Base-by-base conservation (phyloP, 257 asterid species). In the Fraxinus cuspidata region DNA sequence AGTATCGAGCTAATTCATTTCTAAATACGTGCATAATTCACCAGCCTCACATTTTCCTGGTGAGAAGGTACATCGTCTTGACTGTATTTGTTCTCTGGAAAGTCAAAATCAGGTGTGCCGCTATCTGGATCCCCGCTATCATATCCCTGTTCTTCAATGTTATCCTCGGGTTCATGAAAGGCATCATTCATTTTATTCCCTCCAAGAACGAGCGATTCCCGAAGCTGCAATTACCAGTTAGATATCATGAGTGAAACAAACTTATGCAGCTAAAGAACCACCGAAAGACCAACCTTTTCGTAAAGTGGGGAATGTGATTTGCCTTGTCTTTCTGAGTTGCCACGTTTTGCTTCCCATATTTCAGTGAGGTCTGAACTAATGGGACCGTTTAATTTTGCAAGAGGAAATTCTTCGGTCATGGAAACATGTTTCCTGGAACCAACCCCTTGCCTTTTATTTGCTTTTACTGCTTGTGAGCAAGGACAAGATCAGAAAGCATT, bases 331-430 rank as follows among this genome's bases (percentile, higher is more conserved):
- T 82, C 84, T 2, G 79, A 71, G 74, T 80, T 84, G 73, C 81
- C 69, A 70, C 76, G 79, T 63, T 82, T 89, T 27, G 86, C 88
- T 86, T 93, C 92, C 98, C 98, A 95, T 74, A 88, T 76, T 74
- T 89, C 89, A 27, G 81, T 65, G 58, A 93, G 87, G 58, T 89
- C 97, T 3, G 81, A 27, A 79, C 90, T 85, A 71, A 90, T 82
- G 23, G 89, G 92, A 77, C 97, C 96, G 58, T 79, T 83, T 65
- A 80, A 82, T 82, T 86, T 92, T 25, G 99, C 98, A 76, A 85
- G 92, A 37, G 98, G 98, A 78, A 91, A 95, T 66, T 91, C 97
- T 25, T 68, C 73, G 76, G 83, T 47, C 25, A 93, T 68, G 35
- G 86, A 74, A 79, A 71, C 81, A 49, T 58, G 80, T 63, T 85